A percentile compares a stretch with the other conserved stretches of the same genome.
Evolutionary conservation across 306 rosid species (phyloP).

Genomic region (Styphnolobium japonicum): DNA sequence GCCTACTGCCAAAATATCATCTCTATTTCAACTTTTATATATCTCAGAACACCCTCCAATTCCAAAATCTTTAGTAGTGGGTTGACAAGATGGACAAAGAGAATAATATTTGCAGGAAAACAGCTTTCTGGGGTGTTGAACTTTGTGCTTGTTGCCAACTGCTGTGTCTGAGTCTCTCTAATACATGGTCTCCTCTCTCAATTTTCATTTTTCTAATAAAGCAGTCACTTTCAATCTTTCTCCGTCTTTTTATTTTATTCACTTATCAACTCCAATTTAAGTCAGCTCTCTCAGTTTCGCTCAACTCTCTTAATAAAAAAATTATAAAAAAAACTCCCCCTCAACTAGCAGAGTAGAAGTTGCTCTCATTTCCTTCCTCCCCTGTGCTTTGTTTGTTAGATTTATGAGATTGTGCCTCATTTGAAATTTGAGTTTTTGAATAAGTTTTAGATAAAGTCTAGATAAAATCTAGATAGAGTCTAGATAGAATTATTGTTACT

Average conservation of each 20-base stretch:
- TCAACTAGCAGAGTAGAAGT: neutral
- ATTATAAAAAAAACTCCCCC: neutral
- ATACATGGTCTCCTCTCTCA: neutral
- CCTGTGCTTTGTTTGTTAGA: no score
- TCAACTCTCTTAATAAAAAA: neutral
- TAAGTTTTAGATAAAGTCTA: no score
- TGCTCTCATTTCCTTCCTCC: neutral
- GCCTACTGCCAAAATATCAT: constrained; percentile 18
- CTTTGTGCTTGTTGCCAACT: constrained; percentile 15
- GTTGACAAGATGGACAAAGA: constrained; percentile 14
- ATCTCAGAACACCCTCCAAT: constrained; percentile 17
- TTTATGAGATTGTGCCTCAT: no score
- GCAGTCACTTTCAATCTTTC: constrained; percentile 16
- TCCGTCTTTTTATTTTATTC: constrained; percentile 12
- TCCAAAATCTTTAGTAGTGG: neutral
- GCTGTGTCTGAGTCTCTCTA: neutral
- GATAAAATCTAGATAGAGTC: no score
- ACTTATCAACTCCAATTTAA: neutral
- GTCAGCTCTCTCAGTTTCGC: constrained; percentile 24
- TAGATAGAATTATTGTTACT: no score
- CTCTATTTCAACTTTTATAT: constrained; percentile 14
- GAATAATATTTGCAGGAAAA: neutral
- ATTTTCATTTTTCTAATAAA: neutral
- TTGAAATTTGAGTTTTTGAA: no score
- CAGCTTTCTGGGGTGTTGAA: constrained; percentile 16